phyloP scores from a whole-genome alignment of 139 green algal genomes.

The Chlorella sp. region DNA sequence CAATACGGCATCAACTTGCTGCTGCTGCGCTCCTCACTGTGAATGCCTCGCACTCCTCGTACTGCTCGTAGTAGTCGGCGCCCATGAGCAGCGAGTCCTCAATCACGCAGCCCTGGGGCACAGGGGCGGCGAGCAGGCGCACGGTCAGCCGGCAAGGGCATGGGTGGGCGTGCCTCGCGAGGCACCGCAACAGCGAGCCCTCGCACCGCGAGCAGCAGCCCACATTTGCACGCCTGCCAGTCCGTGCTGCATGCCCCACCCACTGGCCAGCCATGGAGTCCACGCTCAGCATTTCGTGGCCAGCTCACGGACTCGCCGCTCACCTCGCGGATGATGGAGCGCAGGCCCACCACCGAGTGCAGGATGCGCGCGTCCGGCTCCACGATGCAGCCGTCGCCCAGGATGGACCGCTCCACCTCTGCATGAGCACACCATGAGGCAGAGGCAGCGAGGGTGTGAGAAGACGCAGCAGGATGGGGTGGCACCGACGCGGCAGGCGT shows the following conservation, averaged over 20 bases:
- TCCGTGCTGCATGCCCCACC: no score
- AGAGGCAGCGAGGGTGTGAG: neutral
- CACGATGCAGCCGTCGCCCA: conserved; percentile 86
- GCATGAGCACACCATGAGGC: neutral
- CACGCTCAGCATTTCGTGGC: no score
- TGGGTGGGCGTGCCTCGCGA: no score
- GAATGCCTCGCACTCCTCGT: conserved; percentile 72
- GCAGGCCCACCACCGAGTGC: conserved; percentile 94
- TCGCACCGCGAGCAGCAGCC: no score
- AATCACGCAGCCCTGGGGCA: conserved; percentile 54
- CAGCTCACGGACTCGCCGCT: no score
- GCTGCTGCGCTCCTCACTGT: neutral
- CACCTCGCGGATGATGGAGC: conserved; percentile 78
- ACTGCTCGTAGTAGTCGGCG: conserved; percentile 97
- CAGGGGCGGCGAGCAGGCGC: no score
- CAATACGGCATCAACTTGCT: no score
- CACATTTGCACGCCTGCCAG: no score
- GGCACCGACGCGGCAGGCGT: no score
- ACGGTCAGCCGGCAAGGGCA: no score
- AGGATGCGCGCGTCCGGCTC: conserved; percentile 74
- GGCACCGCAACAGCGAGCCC: no score
- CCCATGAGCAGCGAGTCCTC: conserved; percentile 88
- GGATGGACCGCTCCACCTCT: conserved; percentile 59
- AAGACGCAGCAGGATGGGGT: neutral
- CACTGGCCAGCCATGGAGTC: neutral